These are phyloP conservation scores for Saccharomycopsis sp. DNA, from an alignment of 805 yeast genomes.

Conservation along the genomic window DNA sequence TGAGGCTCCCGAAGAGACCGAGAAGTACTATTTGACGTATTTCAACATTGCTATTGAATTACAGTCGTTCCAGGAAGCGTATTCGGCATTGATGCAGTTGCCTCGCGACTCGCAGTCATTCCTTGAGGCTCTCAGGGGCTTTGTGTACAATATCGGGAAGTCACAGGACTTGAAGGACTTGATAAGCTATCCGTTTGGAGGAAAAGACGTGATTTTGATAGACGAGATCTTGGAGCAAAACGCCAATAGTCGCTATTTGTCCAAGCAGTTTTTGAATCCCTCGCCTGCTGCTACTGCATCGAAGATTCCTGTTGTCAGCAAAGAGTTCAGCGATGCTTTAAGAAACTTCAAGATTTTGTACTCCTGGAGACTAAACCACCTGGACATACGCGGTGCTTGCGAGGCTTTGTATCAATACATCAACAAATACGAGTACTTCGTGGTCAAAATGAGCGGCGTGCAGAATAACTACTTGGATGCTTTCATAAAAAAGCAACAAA, in stretches of 20 bases:
- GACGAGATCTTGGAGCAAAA: constrained; percentile 34
- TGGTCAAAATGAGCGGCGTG: neutral
- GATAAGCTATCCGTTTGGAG: constrained; percentile 35
- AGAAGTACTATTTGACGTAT: constrained; percentile 22
- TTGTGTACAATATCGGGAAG: constrained; percentile 35
- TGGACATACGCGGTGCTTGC: constrained; percentile 43
- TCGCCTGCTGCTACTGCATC: neutral
- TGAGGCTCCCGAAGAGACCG: constrained; percentile 14
- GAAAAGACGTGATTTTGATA: constrained; percentile 35
- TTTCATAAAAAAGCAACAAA: constrained; percentile 5
- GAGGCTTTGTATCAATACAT: constrained; percentile 39
- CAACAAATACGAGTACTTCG: constrained; percentile 18
- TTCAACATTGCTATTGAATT: constrained; percentile 29
- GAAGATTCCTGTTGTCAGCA: constrained; percentile 12
- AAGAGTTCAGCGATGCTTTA: constrained; percentile 30
- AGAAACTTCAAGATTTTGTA: constrained; percentile 45
- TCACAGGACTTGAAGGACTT: constrained; percentile 35
- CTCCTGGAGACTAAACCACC: constrained; percentile 43
- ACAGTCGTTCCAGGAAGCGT: constrained; percentile 30
- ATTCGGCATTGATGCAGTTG: constrained; percentile 29
- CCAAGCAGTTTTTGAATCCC: neutral
- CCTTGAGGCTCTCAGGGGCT: constrained; percentile 27
- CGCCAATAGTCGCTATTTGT: constrained; percentile 21
- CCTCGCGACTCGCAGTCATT: constrained; percentile 10
- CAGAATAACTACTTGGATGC: constrained; percentile 14